Base-by-base conservation (phyloP, 1,139 yeast species). In the Pichia sp. region DNA sequence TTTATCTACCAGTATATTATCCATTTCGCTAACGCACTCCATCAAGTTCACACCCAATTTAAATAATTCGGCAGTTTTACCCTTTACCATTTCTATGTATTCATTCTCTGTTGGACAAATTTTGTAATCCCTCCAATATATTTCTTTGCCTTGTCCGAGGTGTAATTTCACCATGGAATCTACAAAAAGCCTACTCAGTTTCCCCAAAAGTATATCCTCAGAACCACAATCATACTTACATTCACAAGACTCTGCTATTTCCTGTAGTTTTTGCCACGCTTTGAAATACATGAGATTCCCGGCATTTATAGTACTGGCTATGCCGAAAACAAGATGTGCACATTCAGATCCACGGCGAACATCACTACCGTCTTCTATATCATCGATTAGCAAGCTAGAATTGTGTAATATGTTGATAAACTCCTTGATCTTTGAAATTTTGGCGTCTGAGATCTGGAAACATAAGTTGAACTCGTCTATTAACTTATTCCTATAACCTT, bases 31-130 rank as follows among this genome's bases (percentile, higher is more conserved):
- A 16, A 16, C 23, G 23, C 23, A 38, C 4, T 41, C 38, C 73
- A 88, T 70, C 35, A 88, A 64, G 49, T 80, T 66, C 4, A 83
- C 77, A 0, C 92, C 80, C 37, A 88, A 66, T 47, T 96, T 69
- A 58, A 87, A 84, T 33, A 88, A 66, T 0, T 97, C 96, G 1
- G 95, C 95, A 0, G 97, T 88, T 58, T 88, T 88, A 59, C 86
- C 79, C 72, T 76, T 76, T 23, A 85, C 95, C 97, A 90, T 90
- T 40, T 71, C 70, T 37, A 80, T 62, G 58, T 90, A 88, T 55
- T 85, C 83, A 5, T 68, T 68, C 50, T 83, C 84, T 1, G 71
- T 65, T 0, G 97, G 97, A 38, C 87, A 71, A 1, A 64, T 62
- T 29, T 73, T 56, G 26, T 70, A 65, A 51, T 88, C 96, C 51